Percentiles rank a stretch among this genome's conserved stretches.
phyloP scores from a whole-genome alignment of 2,329 filamentous ascomycete species.

The Aspergillus japonicus region DNA sequence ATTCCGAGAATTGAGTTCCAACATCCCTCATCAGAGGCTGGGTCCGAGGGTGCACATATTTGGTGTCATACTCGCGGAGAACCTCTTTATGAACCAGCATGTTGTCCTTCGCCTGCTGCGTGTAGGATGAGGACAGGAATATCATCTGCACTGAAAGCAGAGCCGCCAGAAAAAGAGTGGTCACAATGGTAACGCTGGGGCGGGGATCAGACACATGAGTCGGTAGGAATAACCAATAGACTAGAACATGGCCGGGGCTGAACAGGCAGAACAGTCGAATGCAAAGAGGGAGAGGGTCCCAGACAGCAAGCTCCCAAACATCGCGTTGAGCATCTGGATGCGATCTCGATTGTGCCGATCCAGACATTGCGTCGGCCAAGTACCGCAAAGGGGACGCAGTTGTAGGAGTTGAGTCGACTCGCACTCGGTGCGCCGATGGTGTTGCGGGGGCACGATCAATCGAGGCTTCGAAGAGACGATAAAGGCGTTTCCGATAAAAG shows the following conservation, averaged over 20 bases:
- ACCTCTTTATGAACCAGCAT: conserved; percentile 87
- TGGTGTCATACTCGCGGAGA: conserved; percentile 90
- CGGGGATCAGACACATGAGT: conserved; percentile 70
- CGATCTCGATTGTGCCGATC: conserved; percentile 75
- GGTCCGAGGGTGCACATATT: conserved; percentile 89
- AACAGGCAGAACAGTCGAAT: conserved; percentile 84
- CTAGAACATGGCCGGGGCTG: conserved; percentile 86
- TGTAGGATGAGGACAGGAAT: conserved; percentile 70
- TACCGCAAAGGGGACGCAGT: conserved; percentile 76
- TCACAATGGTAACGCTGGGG: conserved; percentile 83
- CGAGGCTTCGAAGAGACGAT: conserved; percentile 84
- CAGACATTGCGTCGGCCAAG: conserved; percentile 66
- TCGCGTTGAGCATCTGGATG: conserved; percentile 74
- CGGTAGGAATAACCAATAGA: conserved; percentile 87
- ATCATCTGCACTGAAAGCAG: conserved; percentile 76
- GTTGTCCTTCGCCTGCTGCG: conserved; percentile 81
- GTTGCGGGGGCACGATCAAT: conserved; percentile 76
- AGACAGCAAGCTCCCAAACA: conserved; percentile 92
- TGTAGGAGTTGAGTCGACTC: conserved; percentile 78
- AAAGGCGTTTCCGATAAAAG: conserved; percentile 76
- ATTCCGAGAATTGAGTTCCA: conserved; percentile 69
- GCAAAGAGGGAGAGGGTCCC: conserved; percentile 86
- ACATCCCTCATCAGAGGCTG: conserved; percentile 76
- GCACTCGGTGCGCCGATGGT: conserved; percentile 82
- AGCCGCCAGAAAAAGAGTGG: conserved; percentile 71